Base-by-base conservation (phyloP, 805 yeast species). In the Metschnikowia hibisci region DNA sequence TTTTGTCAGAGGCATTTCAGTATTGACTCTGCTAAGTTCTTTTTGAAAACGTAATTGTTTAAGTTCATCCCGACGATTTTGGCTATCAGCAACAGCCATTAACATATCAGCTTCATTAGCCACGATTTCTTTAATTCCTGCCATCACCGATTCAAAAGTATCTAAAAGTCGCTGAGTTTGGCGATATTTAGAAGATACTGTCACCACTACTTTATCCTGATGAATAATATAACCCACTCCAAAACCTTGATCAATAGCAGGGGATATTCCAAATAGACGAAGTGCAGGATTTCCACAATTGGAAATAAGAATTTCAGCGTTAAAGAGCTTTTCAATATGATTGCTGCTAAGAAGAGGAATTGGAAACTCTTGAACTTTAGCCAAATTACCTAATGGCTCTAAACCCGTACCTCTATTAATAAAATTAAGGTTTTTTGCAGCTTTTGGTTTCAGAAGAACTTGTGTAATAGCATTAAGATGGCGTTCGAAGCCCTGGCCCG, bases 271-370 rank as follows among this genome's bases (percentile, higher is more conserved):
- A 68, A 89, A 89, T 39, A 84, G 71, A 49, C 84, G 81, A 44
- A 89, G 71, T 1, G 96, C 84, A 5, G 96, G 95, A 60, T 89
- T 89, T 30, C 96, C 96, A 67, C 97, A 89, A 63, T 89, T 89
- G n/a, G 48, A 41, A 25, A 60, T 60, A 40, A 70, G 58, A 22
- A 70, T 48, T 42, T 69, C 74, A 0, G 74, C 73, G 8, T 55
- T 45, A 4, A 59, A 43, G n/a, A 70, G 54, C 43, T 54, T 57
- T 23, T 69, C 70, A 34, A 70, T 57, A 11, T 57, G 36, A 1
- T 63, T 61, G 41, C 66, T 64, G 3, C 67, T 58, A 5, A 70
- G 46, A 25, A 70, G 57, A 2, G 74, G 73, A 15, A 66, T 47
- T 3, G 10, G 32, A 4, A 13, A 13, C 9, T 47, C 37, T 1